Evolutionary conservation across 768 basidiomycete species (phyloP).

Genomic region (Leccinum fibrillosum): DNA sequence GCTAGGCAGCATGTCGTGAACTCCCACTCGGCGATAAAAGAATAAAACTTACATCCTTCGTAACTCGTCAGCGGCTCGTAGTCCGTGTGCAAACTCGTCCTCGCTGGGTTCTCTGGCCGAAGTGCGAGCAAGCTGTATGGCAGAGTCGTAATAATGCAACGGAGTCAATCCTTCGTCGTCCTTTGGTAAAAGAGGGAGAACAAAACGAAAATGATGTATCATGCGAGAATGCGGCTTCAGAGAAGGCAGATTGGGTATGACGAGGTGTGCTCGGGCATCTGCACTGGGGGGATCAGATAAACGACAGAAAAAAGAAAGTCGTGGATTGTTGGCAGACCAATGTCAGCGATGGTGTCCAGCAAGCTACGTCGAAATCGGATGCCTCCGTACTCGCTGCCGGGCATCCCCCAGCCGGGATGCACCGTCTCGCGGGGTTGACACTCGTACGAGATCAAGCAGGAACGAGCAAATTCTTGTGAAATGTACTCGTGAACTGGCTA

Average conservation of each 20-base stretch:
- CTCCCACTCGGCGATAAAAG: background rate
- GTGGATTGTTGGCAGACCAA: slow-evolving; percentile 48
- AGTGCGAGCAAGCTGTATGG: slow-evolving; percentile 68
- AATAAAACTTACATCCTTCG: slow-evolving; percentile 45
- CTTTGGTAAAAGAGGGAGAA: slow-evolving; percentile 55
- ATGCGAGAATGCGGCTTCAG: slow-evolving; percentile 73
- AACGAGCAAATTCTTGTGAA: slow-evolving; percentile 71
- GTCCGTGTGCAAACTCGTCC: slow-evolving; percentile 62
- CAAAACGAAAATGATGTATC: slow-evolving; percentile 78
- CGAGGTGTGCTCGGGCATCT: slow-evolving; percentile 68
- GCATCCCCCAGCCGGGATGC: slow-evolving; percentile 76
- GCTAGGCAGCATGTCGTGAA: slow-evolving; percentile 30
- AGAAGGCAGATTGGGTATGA: slow-evolving; percentile 70
- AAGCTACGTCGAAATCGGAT: slow-evolving; percentile 63
- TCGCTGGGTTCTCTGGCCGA: slow-evolving; percentile 59
- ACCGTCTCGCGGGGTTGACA: slow-evolving; percentile 62
- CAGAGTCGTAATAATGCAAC: slow-evolving; percentile 75
- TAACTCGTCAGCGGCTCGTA: slow-evolving; percentile 60
- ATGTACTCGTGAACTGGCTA: slow-evolving; percentile 68
- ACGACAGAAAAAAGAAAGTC: background rate
- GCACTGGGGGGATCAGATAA: slow-evolving; percentile 3
- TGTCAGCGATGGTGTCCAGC: slow-evolving; percentile 65
- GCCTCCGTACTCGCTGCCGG: slow-evolving; percentile 59
- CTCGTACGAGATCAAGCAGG: slow-evolving; percentile 68
- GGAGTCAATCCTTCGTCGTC: slow-evolving; percentile 66